Percentiles rank a stretch among this genome's conserved stretches.
phyloP scores from a whole-genome alignment of 352 stramenopile species.

The Hyaloperonospora arabidopsidis region DNA sequence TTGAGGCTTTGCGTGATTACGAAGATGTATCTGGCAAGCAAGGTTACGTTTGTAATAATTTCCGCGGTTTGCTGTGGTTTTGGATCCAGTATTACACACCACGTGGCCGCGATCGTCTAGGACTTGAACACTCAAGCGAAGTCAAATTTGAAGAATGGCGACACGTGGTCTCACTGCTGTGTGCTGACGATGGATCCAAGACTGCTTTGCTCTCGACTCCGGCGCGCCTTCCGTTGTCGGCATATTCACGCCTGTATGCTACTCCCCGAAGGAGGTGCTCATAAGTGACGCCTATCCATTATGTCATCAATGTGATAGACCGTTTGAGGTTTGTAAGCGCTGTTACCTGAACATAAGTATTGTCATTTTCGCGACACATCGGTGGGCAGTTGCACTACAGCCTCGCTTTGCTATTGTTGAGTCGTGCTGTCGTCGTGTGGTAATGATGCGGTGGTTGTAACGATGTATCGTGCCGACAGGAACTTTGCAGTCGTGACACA shows the following conservation, averaged over 20 bases:
- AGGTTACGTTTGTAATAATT: slow-evolving; percentile 82
- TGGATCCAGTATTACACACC: slow-evolving; percentile 95
- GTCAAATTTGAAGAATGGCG: slow-evolving; percentile 92
- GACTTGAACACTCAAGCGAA: slow-evolving; percentile 92
- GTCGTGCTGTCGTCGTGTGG: no score
- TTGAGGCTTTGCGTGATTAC: slow-evolving; percentile 58
- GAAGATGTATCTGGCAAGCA: slow-evolving; percentile 56
- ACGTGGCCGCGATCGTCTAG: slow-evolving; percentile 87
- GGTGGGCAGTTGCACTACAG: no score
- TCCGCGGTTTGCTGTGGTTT: slow-evolving; percentile 91
- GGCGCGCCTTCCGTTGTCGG: slow-evolving; percentile 45
- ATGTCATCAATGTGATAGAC: slow-evolving; percentile 3
- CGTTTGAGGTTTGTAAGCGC: no score
- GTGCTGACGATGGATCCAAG: slow-evolving; percentile 86
- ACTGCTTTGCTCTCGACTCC: slow-evolving; percentile 68
- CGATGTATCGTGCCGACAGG: no score
- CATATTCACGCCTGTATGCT: slow-evolving; percentile 60
- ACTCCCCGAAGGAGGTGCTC: slow-evolving; percentile 16
- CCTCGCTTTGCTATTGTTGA: no score
- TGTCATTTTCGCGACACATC: no score
- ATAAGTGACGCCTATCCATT: slow-evolving; percentile 9
- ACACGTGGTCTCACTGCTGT: slow-evolving; percentile 85
- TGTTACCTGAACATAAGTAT: no score
- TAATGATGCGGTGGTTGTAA: no score
- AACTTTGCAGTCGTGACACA: no score